A percentile compares a stretch with the other conserved stretches of the same genome.
Conservation (phyloP, 805 yeast species). For the Starmerella khaoyaiensis region DNA sequence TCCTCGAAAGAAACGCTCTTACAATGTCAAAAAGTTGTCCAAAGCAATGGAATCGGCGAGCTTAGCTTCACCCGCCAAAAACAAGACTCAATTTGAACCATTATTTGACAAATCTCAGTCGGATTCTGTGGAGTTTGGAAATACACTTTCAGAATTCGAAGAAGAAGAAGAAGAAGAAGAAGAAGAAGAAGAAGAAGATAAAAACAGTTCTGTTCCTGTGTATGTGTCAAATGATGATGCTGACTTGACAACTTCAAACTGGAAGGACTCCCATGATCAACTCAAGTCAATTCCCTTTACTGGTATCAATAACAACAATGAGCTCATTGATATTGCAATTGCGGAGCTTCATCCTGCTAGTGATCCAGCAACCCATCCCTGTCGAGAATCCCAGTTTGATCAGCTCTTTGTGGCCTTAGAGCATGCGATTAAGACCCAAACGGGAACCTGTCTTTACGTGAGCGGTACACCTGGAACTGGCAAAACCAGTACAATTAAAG, state of each 20-base stretch:
- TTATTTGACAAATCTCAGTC: no score
- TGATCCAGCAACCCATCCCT: constrained; percentile 48
- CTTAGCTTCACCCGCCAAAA: no score
- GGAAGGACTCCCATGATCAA: no score
- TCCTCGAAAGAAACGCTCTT: no score
- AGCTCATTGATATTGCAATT: constrained; percentile 4
- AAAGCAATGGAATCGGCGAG: no score
- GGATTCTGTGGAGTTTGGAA: no score
- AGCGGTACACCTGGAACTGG: constrained; percentile 99
- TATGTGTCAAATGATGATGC: no score
- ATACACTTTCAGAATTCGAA: no score
- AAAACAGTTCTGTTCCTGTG: no score
- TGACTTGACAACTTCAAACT: no score
- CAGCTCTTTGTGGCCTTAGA: constrained; percentile 56
- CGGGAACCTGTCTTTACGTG: constrained; percentile 76
- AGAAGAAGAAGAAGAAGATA: background rate
- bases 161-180: background rate
- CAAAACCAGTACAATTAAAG: constrained; percentile 84
- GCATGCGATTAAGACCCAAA: constrained; percentile 50
- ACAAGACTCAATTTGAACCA: no score
- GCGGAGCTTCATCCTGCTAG: constrained; percentile 16
- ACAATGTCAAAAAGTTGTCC: no score
- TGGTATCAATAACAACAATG: background rate
- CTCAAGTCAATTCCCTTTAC: background rate
- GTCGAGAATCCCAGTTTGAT: constrained; percentile 73